Evolutionary conservation across 306 rosid genomes (phyloP), one percentile per base, ranked within the genome.

Genomic region (Castanea mollissima): DNA sequence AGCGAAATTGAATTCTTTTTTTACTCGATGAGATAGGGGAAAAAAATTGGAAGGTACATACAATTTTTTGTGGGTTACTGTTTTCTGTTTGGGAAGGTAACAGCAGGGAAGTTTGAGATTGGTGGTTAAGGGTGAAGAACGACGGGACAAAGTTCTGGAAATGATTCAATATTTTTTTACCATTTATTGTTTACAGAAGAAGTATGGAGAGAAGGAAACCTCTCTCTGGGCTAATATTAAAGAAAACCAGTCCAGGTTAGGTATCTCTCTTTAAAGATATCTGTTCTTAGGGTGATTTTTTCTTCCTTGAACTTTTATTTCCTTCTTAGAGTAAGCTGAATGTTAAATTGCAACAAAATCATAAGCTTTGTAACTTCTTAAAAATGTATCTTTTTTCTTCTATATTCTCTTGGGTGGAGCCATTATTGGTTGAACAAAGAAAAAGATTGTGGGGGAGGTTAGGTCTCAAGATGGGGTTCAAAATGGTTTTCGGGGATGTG

Each of bases 1-100:
- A 91, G 84, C 38, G 79, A 77, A 56, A 76, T 75, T 75, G 79
- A 83, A 76, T 31, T 51, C 88, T 79, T 76, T 73, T 85, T 80
- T 88, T 75, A 77, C 82, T 83, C 81, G 59, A 68, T 64, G 82
- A 85, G 80, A 62, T 83, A 84, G 89, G 83, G 81, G 81, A 67
- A 76, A 86, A 77, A 80, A 77, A 82, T 75, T 78, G 29, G 54
- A 54, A 79, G 84, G 85, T 86, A 83, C 76, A 79, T 83, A 84
- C 60, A 75, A 76, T 81, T 80, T 80, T 81, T 87, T 82, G 79
- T 56, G 83, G 80, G 82, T 46, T 76, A 75, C 72, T 74, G 79
- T 82, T 76, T 51, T 67, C 82, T 74, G 79, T 76, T 68, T 65
- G 54, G 44, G 76, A 74, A 78, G 78, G 76, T 75, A 71, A 80